Conservation (phyloP, 495 filamentous ascomycete genomes). For the Aspergillus homomorphus region DNA sequence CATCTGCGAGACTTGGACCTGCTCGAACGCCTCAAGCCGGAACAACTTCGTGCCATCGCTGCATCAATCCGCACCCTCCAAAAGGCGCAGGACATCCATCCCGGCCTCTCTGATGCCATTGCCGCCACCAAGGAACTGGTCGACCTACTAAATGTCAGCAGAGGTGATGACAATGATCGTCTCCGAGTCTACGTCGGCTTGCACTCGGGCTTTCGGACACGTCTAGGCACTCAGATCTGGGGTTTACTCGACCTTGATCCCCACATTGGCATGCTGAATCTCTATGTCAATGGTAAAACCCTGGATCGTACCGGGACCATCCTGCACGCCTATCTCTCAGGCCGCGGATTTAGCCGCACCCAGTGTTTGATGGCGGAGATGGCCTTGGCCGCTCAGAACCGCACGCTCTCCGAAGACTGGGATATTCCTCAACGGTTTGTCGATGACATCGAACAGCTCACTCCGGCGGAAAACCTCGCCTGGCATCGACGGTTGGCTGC, state of each 20-base stretch:
- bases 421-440: slow-evolving; percentile 31
- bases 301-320: slow-evolving; percentile 13
- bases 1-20: slow-evolving; percentile 16
- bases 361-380: slow-evolving; percentile 45
- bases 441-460: slow-evolving; percentile 40
- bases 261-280: slow-evolving; percentile 4
- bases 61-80: slow-evolving; percentile 5
- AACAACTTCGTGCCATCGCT: slow-evolving; percentile 11
- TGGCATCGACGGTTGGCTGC: slow-evolving; percentile 25
- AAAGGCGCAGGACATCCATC: not conserved
- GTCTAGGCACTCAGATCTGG: slow-evolving; percentile 17
- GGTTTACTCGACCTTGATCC: slow-evolving; percentile 15
- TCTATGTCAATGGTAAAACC: slow-evolving; percentile 15
- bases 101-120: not conserved
- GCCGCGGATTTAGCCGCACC: slow-evolving; percentile 31
- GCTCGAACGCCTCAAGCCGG: slow-evolving; percentile 12
- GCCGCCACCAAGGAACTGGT: slow-evolving; percentile 4
- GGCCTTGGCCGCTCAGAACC: slow-evolving; percentile 24
- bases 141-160: slow-evolving; percentile 10
- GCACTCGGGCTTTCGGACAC: slow-evolving; percentile 19
- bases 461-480: slow-evolving; percentile 38
- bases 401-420: slow-evolving; percentile 16
- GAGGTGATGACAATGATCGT: slow-evolving; percentile 12
- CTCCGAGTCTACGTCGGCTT: slow-evolving; percentile 15
- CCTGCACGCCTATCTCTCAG: slow-evolving; percentile 45